These are phyloP conservation scores for Candida freyschussii DNA, from an alignment of 1,139 yeast species.

Conservation along the genomic window DNA sequence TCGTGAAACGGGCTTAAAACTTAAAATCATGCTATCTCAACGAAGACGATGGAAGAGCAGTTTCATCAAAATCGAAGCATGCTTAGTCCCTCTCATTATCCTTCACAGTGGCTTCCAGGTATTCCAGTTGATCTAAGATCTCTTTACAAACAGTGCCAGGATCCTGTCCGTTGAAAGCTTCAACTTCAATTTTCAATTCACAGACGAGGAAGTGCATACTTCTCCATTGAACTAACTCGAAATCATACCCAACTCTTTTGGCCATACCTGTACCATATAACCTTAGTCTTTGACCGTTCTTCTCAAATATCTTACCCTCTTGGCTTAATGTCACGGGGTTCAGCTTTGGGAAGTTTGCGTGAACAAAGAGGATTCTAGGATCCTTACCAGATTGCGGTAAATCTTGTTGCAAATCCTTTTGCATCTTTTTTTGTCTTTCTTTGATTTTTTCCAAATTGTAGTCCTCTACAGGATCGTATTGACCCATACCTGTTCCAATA, in stretches of 20 bases:
- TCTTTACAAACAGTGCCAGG: slow-evolving; percentile 45
- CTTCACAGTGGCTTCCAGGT: slow-evolving; percentile 32
- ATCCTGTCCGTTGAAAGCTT: slow-evolving; percentile 42
- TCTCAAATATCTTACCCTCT: slow-evolving; percentile 39
- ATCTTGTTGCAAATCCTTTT: slow-evolving; percentile 21
- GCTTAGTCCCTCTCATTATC: slow-evolving; percentile 22
- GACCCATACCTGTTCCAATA: slow-evolving; percentile 70
- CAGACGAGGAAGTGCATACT: slow-evolving; percentile 56
- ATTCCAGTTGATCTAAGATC: slow-evolving; percentile 40
- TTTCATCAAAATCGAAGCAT: too few relatives aligned
- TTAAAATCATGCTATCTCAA: too few relatives aligned
- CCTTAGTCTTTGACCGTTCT: slow-evolving; percentile 43
- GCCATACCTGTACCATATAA: slow-evolving; percentile 53
- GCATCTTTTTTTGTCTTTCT: slow-evolving; percentile 15
- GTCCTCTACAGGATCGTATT: slow-evolving; percentile 62
- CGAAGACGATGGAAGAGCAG: too few relatives aligned
- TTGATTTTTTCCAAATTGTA: slow-evolving; percentile 29
- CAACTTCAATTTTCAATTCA: slow-evolving; percentile 41
- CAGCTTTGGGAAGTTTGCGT: slow-evolving; percentile 62
- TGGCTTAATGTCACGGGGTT: slow-evolving; percentile 49
- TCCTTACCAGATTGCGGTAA: slow-evolving; percentile 23
- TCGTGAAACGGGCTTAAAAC: too few relatives aligned
- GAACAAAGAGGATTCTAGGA: slow-evolving; percentile 52
- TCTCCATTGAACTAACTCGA: slow-evolving; percentile 58
- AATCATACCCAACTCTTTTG: slow-evolving; percentile 48